Percentiles rank a stretch among this genome's conserved stretches.
Conservation (phyloP, 805 yeast genomes). For the Kodamaea hsintzibuensis region DNA sequence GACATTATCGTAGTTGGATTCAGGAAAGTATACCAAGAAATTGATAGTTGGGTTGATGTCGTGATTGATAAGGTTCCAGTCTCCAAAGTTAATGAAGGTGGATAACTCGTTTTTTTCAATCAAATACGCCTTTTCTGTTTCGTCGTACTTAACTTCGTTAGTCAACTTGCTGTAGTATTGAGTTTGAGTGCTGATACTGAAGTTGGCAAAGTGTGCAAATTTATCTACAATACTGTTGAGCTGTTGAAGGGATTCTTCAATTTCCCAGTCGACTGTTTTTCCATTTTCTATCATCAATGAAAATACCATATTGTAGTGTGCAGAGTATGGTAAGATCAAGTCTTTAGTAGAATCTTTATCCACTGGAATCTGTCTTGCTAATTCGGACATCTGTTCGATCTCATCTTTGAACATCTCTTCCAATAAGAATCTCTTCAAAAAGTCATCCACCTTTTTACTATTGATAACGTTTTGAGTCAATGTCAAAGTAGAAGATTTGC, state of each 20-base stretch:
- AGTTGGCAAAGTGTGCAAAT: slow-evolving; percentile 59
- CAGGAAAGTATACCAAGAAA: slow-evolving; percentile 68
- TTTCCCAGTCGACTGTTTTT: slow-evolving; percentile 70
- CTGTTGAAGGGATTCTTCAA: slow-evolving; percentile 50
- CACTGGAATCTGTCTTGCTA: slow-evolving; percentile 10
- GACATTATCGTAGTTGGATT: slow-evolving; percentile 36
- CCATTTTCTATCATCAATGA: slow-evolving; percentile 74
- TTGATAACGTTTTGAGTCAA: slow-evolving; percentile 25
- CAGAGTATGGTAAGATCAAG: slow-evolving; percentile 55
- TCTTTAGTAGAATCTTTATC: slow-evolving; percentile 21
- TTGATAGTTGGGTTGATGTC: slow-evolving; percentile 68
- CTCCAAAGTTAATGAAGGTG: slow-evolving; percentile 80
- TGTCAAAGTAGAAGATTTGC: slow-evolving; percentile 30
- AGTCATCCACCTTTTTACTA: slow-evolving; percentile 32
- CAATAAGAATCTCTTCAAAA: slow-evolving; percentile 36
- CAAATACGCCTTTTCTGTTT: slow-evolving; percentile 25
- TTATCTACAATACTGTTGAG: slow-evolving; percentile 57
- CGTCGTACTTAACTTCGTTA: slow-evolving; percentile 23
- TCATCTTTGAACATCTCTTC: slow-evolving; percentile 44
- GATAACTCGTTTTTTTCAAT: slow-evolving; percentile 59
- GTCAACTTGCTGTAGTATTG: slow-evolving; percentile 60
- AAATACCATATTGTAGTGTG: slow-evolving; percentile 73
- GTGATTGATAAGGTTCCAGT: slow-evolving; percentile 68
- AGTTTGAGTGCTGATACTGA: slow-evolving; percentile 77
- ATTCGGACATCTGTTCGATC: slow-evolving; percentile 26